Conservation (phyloP, 1,284 basidiomycete genomes). For the Leccinum ambiguum region DNA sequence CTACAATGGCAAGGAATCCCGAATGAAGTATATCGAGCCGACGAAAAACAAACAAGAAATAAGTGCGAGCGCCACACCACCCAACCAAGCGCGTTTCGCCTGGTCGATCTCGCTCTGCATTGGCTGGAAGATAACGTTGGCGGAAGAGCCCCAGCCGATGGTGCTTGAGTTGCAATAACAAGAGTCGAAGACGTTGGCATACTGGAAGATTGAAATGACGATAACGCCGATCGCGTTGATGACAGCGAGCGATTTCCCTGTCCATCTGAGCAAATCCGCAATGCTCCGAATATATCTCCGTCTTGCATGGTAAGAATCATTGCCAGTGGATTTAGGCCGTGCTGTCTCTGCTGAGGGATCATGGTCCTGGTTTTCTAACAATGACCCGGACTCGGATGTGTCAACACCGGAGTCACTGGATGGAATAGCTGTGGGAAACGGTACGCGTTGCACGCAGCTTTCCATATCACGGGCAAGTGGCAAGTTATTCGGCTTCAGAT, state of each 20-base stretch:
- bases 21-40: slow-evolving; percentile 20
- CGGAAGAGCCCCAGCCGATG: slow-evolving; percentile 1
- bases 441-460: background rate
- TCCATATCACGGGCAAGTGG: slow-evolving; percentile 1
- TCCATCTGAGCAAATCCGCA: slow-evolving; percentile 23
- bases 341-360: background rate
- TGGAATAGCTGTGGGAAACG: too few species aligned
- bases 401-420: too few species aligned
- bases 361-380: too few species aligned
- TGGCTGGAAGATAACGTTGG: slow-evolving; percentile 2
- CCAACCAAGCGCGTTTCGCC: slow-evolving; percentile 16
- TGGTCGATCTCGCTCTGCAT: slow-evolving; percentile 8
- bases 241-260: slow-evolving; percentile 27
- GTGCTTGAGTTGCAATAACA: slow-evolving; percentile 27
- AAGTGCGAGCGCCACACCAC: slow-evolving; percentile 15
- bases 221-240: slow-evolving; percentile 25
- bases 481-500: background rate
- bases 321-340: too few species aligned
- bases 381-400: too few species aligned
- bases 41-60: slow-evolving; percentile 17
- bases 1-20: slow-evolving; percentile 15
- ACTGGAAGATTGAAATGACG: slow-evolving; percentile 22
- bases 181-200: slow-evolving; percentile 18
- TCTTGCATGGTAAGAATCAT: too few species aligned
- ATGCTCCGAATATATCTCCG: background rate